Conservation (phyloP, 2,329 filamentous ascomycete genomes). For the Thelonectria olida region DNA sequence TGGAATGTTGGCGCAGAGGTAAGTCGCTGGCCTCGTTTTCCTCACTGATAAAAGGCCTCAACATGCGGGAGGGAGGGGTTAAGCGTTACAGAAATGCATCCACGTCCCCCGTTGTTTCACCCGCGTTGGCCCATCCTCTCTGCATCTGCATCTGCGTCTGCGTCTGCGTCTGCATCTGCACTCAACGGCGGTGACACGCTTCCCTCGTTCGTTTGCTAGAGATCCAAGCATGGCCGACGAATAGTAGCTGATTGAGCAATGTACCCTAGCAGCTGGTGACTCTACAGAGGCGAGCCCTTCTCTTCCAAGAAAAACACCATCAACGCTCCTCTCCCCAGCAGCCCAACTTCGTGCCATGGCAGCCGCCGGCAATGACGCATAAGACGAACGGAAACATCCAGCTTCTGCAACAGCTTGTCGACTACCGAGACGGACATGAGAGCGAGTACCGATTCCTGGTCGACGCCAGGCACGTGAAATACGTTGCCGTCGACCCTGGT, state of each 20-base stretch:
- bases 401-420: slow-evolving; percentile 36
- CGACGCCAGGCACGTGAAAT: slow-evolving; percentile 48
- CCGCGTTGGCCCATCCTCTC: background rate
- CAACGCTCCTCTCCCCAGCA: background rate
- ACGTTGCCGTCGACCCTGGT: slow-evolving; percentile 50
- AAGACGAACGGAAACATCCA: no score
- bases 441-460: slow-evolving; percentile 51
- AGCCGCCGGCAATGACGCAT: background rate
- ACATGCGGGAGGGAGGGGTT: background rate
- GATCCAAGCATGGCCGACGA: no score
- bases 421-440: slow-evolving; percentile 36
- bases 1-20: background rate
- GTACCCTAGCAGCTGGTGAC: background rate
- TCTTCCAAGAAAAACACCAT: no score
- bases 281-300: background rate
- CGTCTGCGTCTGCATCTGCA: background rate
- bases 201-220: slow-evolving; percentile 6
- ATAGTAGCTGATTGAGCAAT: background rate
- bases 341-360: background rate
- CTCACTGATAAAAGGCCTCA: background rate
- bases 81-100: background rate
- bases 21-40: background rate
- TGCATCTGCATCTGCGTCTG: background rate
- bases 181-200: background rate
- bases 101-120: slow-evolving; percentile 9